Evolutionary conservation across 2,329 filamentous ascomycete genomes (phyloP), one percentile per base, ranked within the genome.

Genomic region (Tolypocladium ovalisporum): DNA sequence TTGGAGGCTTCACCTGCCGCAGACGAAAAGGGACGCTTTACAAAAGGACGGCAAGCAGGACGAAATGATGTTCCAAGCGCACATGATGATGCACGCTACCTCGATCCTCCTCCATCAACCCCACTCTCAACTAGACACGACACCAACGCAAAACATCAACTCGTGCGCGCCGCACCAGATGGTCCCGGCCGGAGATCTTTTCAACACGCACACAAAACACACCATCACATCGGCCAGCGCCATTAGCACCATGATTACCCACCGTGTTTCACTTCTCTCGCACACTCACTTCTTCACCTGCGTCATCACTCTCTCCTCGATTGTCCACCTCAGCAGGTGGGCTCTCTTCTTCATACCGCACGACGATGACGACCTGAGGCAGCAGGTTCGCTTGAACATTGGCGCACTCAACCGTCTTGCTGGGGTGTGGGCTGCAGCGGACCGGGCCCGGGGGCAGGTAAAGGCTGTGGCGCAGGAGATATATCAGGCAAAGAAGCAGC

Each of bases 1-100:
- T 68, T 96, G 90, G 89, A 81, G 84, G 56, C 81, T 93, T 53
- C 88, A 94, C 65, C 76, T 96, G 0, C 91, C 92, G 0, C 76
- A 80, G 19, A 78, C 78, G 17, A 95, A 95, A 72, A 79, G 79
- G 57, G 82, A 89, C 60, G 78, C 89, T 19, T 75, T 95, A 56
- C 81, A 84, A 59, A 80, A 82, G 60, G 83, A 87, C 63, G 86
- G 89, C 36, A 80, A 84, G 56, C 78, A 92, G 13, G 92, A 97
- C 68, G 90, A 96, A 72, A 87, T 96, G 81, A 85, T 96, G 71
- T 96, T 96, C 73, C 90, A 95, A 69, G 91, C 89, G 1, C 87
- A 89, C 61, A 93, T 95, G 83, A 89, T 96, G 65, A 80, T 75
- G 36, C 74, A 83, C 60, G 79, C 80, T 8, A 83, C 80, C 59